Percentiles rank a stretch among this genome's conserved stretches.
Conservation (phyloP, 495 filamentous ascomycete genomes). For the Poronia punctata region DNA sequence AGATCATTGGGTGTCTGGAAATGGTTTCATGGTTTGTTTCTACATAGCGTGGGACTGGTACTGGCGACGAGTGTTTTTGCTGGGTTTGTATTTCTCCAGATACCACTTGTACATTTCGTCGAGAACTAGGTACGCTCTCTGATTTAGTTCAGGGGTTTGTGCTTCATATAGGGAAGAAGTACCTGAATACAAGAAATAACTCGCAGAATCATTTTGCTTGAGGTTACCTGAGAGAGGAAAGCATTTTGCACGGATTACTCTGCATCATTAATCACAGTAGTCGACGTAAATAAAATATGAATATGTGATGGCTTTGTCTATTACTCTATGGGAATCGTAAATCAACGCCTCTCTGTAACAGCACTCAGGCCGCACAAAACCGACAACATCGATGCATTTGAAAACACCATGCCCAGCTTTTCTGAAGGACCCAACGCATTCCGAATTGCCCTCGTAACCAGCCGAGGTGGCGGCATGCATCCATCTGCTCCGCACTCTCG, state of each 20-base stretch:
- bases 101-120: conserved; percentile 1
- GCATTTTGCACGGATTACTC: too few species aligned
- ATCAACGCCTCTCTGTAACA: not conserved
- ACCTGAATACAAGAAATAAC: too few species aligned
- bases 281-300: not conserved
- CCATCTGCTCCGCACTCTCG: not conserved
- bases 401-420: not conserved
- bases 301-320: conserved; percentile 1
- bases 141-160: too few species aligned
- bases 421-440: conserved; percentile 1
- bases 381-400: conserved; percentile 3
- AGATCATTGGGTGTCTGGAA: too few species aligned
- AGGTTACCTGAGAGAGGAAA: too few species aligned
- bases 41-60: not conserved
- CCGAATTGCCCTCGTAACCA: not conserved
- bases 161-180: too few species aligned
- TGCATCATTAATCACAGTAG: too few species aligned
- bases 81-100: not conserved
- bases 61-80: not conserved
- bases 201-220: too few species aligned
- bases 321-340: conserved; percentile 5
- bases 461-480: not conserved
- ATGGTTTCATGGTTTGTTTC: too few species aligned
- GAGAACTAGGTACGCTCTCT: too few species aligned
- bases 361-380: not conserved